Evolutionary conservation across 2,329 filamentous ascomycete genomes (phyloP).

Genomic region (Talaromyces islandicus): DNA sequence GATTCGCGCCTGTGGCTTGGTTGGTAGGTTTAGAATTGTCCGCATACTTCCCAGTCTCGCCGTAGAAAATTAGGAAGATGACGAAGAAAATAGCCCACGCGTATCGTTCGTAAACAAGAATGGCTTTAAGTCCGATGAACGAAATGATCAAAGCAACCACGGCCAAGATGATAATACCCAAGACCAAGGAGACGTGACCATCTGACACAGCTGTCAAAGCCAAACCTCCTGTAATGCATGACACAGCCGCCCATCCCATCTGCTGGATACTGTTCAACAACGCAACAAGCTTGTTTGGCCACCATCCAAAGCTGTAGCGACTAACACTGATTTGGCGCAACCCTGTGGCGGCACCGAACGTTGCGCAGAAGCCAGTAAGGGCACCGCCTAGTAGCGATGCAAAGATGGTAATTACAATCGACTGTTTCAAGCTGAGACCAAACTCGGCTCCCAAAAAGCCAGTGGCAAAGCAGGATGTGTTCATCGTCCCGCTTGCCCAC

Average conservation of each 20-base stretch:
- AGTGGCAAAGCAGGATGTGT: conserved; percentile 47
- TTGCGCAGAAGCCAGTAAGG: conserved; percentile 45
- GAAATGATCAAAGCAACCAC: conserved; percentile 20
- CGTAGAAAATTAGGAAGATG: conserved; percentile 45
- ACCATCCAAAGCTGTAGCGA: conserved; percentile 48
- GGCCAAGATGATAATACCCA: conserved; percentile 24
- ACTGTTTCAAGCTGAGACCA: conserved; percentile 41
- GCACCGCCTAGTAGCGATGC: conserved; percentile 41
- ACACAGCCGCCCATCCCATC: conserved; percentile 24
- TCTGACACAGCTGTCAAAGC: conserved; percentile 27
- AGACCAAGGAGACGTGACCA: conserved; percentile 20
- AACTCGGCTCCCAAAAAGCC: conserved; percentile 48
- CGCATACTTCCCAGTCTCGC: conserved; percentile 38
- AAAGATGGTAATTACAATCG: conserved; percentile 42
- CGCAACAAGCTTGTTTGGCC: conserved; percentile 46
- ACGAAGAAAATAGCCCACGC: conserved; percentile 26
- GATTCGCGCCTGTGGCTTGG: conserved; percentile 27
- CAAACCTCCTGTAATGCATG: conserved; percentile 27
- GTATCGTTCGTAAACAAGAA: conserved; percentile 25
- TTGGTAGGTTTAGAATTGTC: conserved; percentile 32
- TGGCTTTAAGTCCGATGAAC: conserved; percentile 22
- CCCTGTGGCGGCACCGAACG: conserved; percentile 45
- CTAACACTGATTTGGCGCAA: conserved; percentile 48
- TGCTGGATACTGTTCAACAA: conserved; percentile 32
- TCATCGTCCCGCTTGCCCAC: conserved; percentile 49